Evolutionary conservation across 306 rosid genomes (phyloP).

Genomic region (Dryas alaskensis): DNA sequence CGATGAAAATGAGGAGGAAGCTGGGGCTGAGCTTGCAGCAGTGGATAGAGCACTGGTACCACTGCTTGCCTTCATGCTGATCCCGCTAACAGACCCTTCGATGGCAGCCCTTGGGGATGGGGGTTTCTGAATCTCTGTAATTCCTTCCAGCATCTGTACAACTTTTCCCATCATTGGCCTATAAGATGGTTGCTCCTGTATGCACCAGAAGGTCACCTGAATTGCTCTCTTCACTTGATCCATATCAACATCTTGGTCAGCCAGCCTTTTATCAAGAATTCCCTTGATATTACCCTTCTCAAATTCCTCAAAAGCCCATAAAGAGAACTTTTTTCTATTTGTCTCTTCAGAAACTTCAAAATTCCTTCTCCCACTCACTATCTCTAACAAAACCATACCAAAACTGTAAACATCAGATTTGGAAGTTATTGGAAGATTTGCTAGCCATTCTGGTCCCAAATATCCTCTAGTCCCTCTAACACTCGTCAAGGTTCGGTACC

Average conservation of each 20-base stretch:
- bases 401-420: conserved; percentile 74
- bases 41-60: conserved; percentile 41
- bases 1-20: conserved; percentile 44
- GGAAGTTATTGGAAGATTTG: conserved; percentile 72
- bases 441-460: conserved; percentile 89
- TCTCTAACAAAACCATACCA: conserved; percentile 88
- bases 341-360: conserved; percentile 68
- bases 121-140: conserved; percentile 51
- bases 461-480: conserved; percentile 84
- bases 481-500: conserved; percentile 62
- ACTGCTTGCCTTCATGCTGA: conserved; percentile 40
- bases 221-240: conserved; percentile 58
- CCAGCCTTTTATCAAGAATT: conserved; percentile 61
- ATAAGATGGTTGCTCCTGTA: conserved; percentile 74
- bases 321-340: conserved; percentile 54
- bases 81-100: conserved; percentile 39
- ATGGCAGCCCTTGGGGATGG: conserved; percentile 47
- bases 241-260: conserved; percentile 49
- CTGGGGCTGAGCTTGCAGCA: conserved; percentile 30
- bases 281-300: conserved; percentile 56
- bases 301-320: conserved; percentile 76
- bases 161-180: conserved; percentile 80
- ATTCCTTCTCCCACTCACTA: conserved; percentile 77
- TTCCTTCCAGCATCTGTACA: conserved; percentile 87
- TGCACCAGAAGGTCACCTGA: conserved; percentile 84